phyloP scores from a whole-genome alignment of 768 basidiomycete species.

The Baorangia bicolor region DNA sequence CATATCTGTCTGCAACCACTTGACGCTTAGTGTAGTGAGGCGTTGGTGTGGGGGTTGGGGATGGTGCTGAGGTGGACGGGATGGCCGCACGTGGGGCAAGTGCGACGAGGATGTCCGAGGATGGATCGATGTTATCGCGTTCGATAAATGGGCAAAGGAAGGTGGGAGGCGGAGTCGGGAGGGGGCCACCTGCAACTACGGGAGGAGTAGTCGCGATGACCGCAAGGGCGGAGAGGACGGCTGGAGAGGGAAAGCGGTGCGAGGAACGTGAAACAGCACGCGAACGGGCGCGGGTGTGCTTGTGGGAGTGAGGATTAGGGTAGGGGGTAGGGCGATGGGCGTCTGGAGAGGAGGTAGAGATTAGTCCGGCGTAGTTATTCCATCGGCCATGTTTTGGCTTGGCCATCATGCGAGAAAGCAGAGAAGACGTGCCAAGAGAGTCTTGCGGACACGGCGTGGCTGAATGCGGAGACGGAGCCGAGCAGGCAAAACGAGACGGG shows the following conservation, averaged over 20 bases:
- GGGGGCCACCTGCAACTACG: slow-evolving; percentile 47
- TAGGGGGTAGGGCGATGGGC: slow-evolving; percentile 1
- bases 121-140: slow-evolving; percentile 8
- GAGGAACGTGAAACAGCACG: neutral
- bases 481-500: neutral
- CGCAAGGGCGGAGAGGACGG: slow-evolving; percentile 56
- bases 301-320: slow-evolving; percentile 10
- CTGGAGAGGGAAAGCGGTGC: slow-evolving; percentile 43
- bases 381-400: slow-evolving; percentile 46
- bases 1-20: slow-evolving; percentile 54
- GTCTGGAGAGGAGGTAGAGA: slow-evolving; percentile 6
- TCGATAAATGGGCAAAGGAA: slow-evolving; percentile 60
- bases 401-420: slow-evolving; percentile 47
- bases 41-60: slow-evolving; percentile 8
- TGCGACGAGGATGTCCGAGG: neutral
- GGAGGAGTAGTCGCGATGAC: slow-evolving; percentile 50
- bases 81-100: neutral
- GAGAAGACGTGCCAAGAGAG: slow-evolving; percentile 38
- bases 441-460: slow-evolving; percentile 36
- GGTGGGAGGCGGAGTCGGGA: slow-evolving; percentile 42
- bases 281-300: neutral
- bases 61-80: slow-evolving; percentile 10
- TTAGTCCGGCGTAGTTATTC: slow-evolving; percentile 20
- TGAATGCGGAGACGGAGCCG: slow-evolving; percentile 22
- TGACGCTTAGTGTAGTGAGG: neutral